These are phyloP conservation scores for Stellera chamaejasme DNA, from an alignment of 345 rosid genomes.

Conservation along the genomic window DNA sequence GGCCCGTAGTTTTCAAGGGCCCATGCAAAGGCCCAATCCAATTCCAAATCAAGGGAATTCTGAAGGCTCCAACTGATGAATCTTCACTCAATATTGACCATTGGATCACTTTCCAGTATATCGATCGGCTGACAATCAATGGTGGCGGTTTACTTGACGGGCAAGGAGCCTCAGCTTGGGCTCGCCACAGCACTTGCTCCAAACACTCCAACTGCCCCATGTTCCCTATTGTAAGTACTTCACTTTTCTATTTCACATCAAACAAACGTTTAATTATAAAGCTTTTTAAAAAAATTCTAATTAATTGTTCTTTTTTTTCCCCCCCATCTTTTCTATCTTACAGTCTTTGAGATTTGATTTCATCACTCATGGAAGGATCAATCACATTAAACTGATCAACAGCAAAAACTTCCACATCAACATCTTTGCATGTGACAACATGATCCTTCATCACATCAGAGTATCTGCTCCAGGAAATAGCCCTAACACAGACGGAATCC, in stretches of 20 bases:
- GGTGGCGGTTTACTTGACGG: slow-evolving; percentile 31
- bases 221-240: slow-evolving; percentile 17
- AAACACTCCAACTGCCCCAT: slow-evolving; percentile 5
- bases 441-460: neutral
- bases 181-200: slow-evolving; percentile 3
- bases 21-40: slow-evolving; percentile 19
- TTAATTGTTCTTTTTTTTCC: neutral
- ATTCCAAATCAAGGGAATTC: slow-evolving; percentile 7
- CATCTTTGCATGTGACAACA: slow-evolving; percentile 4
- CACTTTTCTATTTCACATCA: neutral
- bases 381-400: slow-evolving; percentile 12
- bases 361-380: slow-evolving; percentile 9
- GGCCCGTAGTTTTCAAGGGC: slow-evolving; percentile 7
- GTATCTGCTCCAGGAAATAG: slow-evolving; percentile 40
- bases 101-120: slow-evolving; percentile 16
- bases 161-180: slow-evolving; percentile 23
- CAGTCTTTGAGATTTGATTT: slow-evolving; percentile 18
- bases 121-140: slow-evolving; percentile 9
- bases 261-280: neutral
- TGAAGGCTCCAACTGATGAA: slow-evolving; percentile 10
- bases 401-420: slow-evolving; percentile 23
- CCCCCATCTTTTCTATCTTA: neutral
- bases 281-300: neutral
- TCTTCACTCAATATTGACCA: neutral
- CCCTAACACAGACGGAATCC: slow-evolving; percentile 63